A percentile compares a stretch with the other conserved stretches of the same genome.
Conservation (phyloP, 257 asterid species). For the Nicotiana benthamiana region DNA sequence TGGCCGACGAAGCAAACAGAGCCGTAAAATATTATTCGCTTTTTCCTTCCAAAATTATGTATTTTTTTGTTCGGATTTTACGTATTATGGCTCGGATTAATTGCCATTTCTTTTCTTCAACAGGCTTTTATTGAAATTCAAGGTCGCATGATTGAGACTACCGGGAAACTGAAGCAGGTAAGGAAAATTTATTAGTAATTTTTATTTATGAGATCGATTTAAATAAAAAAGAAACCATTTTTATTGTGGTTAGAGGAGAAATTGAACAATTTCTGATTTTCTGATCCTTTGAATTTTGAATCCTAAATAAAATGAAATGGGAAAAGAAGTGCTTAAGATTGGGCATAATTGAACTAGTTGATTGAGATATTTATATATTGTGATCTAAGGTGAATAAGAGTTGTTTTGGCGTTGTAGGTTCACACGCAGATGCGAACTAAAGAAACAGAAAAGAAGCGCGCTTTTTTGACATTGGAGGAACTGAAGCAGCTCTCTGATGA, state of each 20-base stretch:
- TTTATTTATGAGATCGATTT: not conserved
- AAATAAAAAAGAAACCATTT: not conserved
- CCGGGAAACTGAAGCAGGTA: conserved; percentile 83
- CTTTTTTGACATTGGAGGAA: conserved; percentile 89
- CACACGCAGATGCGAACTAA: conserved; percentile 76
- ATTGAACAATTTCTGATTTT: not conserved
- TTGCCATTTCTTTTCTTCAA: not conserved
- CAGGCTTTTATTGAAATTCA: conserved; percentile 94
- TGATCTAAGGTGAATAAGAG: not conserved
- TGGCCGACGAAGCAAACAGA: conserved; percentile 89
- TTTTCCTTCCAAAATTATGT: not conserved
- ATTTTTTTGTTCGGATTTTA: not conserved
- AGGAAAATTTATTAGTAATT: no score
- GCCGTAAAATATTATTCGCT: conserved; percentile 27
- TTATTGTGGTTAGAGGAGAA: not conserved
- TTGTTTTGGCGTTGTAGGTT: conserved; percentile 34
- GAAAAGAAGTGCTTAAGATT: not conserved
- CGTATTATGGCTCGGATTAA: not conserved
- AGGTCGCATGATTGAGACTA: conserved; percentile 83
- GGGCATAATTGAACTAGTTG: not conserved
- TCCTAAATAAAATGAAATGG: not conserved
- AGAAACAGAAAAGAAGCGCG: conserved; percentile 87
- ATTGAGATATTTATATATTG: not conserved
- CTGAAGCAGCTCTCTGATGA: conserved; percentile 65
- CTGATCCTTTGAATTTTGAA: not conserved